Evolutionary conservation across 768 basidiomycete species (phyloP), one percentile per base, ranked within the genome.

Genomic region (Suillus placidus): DNA sequence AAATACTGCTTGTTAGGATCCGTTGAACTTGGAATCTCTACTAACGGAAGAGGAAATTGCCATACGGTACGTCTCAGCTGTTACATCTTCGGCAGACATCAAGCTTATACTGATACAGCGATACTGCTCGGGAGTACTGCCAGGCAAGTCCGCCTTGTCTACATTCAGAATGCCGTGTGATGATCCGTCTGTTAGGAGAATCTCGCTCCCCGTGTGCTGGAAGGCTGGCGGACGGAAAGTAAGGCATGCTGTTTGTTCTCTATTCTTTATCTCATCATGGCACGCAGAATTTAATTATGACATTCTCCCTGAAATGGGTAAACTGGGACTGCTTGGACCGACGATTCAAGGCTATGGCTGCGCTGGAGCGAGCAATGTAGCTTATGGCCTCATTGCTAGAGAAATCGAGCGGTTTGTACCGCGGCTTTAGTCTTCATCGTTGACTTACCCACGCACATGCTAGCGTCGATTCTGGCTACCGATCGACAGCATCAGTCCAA

Each of bases 401-500:
- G 97, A 98, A 76, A 90, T 99, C 4, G 97, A 98, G 78, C 83
- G 94, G 94, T 92, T 47, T 20, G 80, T 71, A 18, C 20, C 10
- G 43, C 7, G 10, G 13, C 2, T 62, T 58, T 23, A 4, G n/a
- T 14, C 32, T 16, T 30, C 8, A 18, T 60, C 34, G 34, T 35
- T 26, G 6, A 13, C 23, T 38, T 5, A 30, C 34, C 23, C 47
- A n/a, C 23, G 7, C 20, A 16, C 64, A 66, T 61, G 0, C 18
- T 70, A 95, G 96, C 67, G 89, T 99, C 45, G 97, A 99, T 74
- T 98, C 96, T 3, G 97, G 97, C 0, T 99, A 97, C 73, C 92
- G 97, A 32, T 96, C 94, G 6, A 96, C 90, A 4, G 89, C 95
- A 68, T 97, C 95, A 20, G 97, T 99, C 4, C 97, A 99, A 76